Base-by-base conservation (phyloP, 2,329 filamentous ascomycete species). In the Orbilia javanica region DNA sequence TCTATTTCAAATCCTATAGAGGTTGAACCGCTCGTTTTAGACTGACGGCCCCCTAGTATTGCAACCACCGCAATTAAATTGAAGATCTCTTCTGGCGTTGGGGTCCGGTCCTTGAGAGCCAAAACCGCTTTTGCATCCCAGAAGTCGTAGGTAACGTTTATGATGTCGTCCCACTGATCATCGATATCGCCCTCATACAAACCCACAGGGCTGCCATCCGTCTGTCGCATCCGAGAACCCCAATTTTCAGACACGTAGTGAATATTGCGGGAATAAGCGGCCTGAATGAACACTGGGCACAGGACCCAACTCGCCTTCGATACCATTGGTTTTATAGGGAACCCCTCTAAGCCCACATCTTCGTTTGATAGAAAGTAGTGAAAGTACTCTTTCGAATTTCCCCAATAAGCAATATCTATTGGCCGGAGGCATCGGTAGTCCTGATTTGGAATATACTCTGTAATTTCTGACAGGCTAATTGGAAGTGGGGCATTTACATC, bases 391-490 rank as follows among this genome's bases (percentile, higher is more conserved):
- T 52, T 27, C 4, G 15, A 0, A 1, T 42, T n/a, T 11, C 55
- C 8, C 36, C 55, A 60, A 22, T 46, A 68, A 5, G 50, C 48
- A 4, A 57, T 46, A 22, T 57, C 36, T 13, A 68, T 44, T 1
- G 64, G 15, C 8, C 18, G 34, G 15, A 60, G 1, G 2, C 15
- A n/a, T 42, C 42, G 11, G 10, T 42, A 20, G 50, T 42, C 31
- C 5, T 34, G 31, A 10, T n/a, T n/a, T n/a, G n/a, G n/a, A n/a
- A 34, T 4, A 10, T 4, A 10, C 8, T 13, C 42, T 20, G 20
- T 1, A 20, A 4, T 2, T 1, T 20, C 11, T 44, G 15, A 25
- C 42, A 20, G 15, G 10, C 46, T 4, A 15, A 13, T 10, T 10
- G 31, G 18, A 20, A 60, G n/a, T n/a, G n/a, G 18, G 15, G 7